Percentiles rank a stretch among this genome's conserved stretches.
Conservation (phyloP, 2,329 filamentous ascomycete species). For the Fusarium armeniacum region DNA sequence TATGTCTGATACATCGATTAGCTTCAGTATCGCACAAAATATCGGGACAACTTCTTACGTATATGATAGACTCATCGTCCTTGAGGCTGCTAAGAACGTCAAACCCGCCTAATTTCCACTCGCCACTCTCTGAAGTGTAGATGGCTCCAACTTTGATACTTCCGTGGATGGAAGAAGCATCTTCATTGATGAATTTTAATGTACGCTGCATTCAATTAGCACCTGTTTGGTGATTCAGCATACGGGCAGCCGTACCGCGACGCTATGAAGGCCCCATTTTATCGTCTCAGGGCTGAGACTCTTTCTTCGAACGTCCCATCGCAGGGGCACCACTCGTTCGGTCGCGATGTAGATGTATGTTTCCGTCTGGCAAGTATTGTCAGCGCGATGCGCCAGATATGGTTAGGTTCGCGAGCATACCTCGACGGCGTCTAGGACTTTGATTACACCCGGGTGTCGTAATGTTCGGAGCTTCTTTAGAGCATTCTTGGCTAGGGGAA, state of each 20-base stretch:
- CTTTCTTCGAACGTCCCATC: constrained; percentile 91
- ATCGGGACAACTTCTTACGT: constrained; percentile 62
- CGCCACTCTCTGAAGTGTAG: constrained; percentile 94
- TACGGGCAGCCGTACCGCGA: constrained; percentile 72
- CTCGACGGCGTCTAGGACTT: constrained; percentile 94
- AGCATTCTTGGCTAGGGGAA: constrained; percentile 92
- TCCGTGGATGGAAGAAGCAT: constrained; percentile 92
- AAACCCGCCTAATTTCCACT: constrained; percentile 97
- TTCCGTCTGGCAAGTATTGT: constrained; percentile 76
- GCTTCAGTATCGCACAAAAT: background rate
- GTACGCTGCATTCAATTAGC: constrained; percentile 74
- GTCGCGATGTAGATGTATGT: constrained; percentile 96
- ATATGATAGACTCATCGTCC: constrained; percentile 94
- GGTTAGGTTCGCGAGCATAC: constrained; percentile 59
- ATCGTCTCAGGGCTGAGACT: constrained; percentile 91
- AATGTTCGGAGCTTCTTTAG: constrained; percentile 93
- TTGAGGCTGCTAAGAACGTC: constrained; percentile 95
- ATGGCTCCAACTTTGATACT: constrained; percentile 87
- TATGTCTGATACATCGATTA: constrained; percentile 72
- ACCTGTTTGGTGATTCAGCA: background rate
- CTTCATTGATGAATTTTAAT: constrained; percentile 94
- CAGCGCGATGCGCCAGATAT: constrained; percentile 36
- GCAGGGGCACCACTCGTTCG: constrained; percentile 86
- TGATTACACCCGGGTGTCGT: constrained; percentile 93
- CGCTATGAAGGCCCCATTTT: constrained; percentile 93